A percentile compares a stretch with the other conserved stretches of the same genome.
Evolutionary conservation across 768 basidiomycete species (phyloP).

Genomic region (Termitomyces sp.): DNA sequence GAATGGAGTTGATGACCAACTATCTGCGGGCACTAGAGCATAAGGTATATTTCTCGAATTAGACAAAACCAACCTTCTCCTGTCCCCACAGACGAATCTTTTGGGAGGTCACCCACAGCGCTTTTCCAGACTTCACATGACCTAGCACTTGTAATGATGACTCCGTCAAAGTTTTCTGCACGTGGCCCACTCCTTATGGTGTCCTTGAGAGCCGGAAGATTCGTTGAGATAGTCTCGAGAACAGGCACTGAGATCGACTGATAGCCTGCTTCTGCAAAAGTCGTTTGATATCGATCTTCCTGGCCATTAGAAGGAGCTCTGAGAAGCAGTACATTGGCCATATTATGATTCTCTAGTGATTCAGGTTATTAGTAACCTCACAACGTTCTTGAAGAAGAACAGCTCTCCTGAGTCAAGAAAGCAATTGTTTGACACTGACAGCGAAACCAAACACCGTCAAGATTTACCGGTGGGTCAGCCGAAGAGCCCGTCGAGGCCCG

Average conservation of each 20-base stretch:
- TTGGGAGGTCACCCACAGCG: conserved; percentile 31
- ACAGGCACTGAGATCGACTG: conserved; percentile 60
- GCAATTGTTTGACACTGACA: conserved; percentile 4
- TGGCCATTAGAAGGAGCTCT: conserved; percentile 32
- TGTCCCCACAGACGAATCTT: not conserved
- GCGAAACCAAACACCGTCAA: conserved; percentile 4
- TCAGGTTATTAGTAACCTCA: not conserved
- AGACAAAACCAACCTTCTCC: conserved; percentile 12
- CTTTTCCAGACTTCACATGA: conserved; percentile 69
- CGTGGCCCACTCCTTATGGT: conserved; percentile 37
- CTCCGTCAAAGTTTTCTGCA: conserved; percentile 39
- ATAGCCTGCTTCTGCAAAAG: conserved; percentile 47
- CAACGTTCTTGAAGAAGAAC: no score
- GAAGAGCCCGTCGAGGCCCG: not conserved
- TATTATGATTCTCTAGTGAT: conserved; percentile 5
- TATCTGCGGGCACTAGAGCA: conserved; percentile 20
- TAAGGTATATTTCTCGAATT: not conserved
- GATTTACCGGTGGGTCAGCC: not conserved
- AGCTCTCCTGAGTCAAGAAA: no score
- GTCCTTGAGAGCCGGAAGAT: conserved; percentile 40
- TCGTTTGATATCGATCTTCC: conserved; percentile 57
- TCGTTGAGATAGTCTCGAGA: conserved; percentile 60
- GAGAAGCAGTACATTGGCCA: conserved; percentile 41
- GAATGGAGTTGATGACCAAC: conserved; percentile 63
- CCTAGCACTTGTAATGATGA: conserved; percentile 77